Base-by-base conservation (phyloP, 495 filamentous ascomycete species). In the Aspergillus ostianus region DNA sequence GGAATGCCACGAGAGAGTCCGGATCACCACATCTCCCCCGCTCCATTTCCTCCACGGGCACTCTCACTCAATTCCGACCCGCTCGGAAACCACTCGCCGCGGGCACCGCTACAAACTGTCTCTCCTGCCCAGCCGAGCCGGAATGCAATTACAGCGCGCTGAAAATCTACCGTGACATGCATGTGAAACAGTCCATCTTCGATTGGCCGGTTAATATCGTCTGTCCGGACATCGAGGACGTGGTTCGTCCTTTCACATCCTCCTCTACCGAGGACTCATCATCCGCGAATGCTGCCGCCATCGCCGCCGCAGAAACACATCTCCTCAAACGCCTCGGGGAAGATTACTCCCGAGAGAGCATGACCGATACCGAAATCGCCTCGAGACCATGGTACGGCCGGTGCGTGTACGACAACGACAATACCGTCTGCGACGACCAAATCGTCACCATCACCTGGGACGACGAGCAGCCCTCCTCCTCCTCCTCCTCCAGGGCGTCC, bases 391-490 rank as follows among this genome's bases (percentile, higher is more conserved):
- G 92, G 92, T 97, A 91, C 65, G 94, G 94, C 1, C 85, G 93
- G 30, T 98, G 95, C 69, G 94, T 98, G 9, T 98, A 87, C 73
- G 94, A 97, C 70, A 80, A 86, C 17, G 91, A 93, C 70, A 98
- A 97, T 67, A 85, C 92, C 66, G 94, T 80, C 21, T 90, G 87
- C 67, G 94, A 98, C 69, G 90, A 97, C 66, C 93, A 98, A 70
- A 75, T 87, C 27, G 94, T 98, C 9, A 92, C 87, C 0, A 84
- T 97, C 21, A 83, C 80, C 2, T 98, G 94, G 93, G 86, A 92
- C 44, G 72, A 76, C 51, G 66, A 75, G 21, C 0, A 0, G 48
- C 46, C 44, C 30, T n/a, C 21, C 26, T 23, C 41, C 18, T 21
- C 15, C 30, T 9, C 20, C 19, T 23, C 53, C 15, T 27, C 53